Percentiles rank a stretch among this genome's conserved stretches.
phyloP scores from a whole-genome alignment of 2,329 filamentous ascomycete genomes.

The Apiospora aurea region DNA sequence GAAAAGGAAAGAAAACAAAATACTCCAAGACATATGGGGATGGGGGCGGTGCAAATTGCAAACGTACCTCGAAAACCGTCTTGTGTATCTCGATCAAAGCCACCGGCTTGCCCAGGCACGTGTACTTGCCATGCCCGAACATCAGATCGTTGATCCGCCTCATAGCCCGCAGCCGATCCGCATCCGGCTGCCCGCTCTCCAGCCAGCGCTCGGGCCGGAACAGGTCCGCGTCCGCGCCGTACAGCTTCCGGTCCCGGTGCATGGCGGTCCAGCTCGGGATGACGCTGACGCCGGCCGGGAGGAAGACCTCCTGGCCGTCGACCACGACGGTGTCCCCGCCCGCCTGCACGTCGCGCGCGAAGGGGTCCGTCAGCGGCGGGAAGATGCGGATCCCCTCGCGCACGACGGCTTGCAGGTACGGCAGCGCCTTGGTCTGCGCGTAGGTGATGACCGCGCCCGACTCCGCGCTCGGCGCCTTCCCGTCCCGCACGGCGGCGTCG shows the following conservation, averaged over 20 bases:
- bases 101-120: conserved; percentile 49
- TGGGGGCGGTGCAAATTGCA: not conserved
- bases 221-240: conserved; percentile 26
- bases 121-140: conserved; percentile 46
- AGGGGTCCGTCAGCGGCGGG: conserved; percentile 26
- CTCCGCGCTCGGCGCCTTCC: conserved; percentile 39
- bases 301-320: conserved; percentile 22
- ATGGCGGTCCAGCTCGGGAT: conserved; percentile 25
- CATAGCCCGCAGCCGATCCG: conserved; percentile 38
- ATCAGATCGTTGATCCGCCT: conserved; percentile 43
- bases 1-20: too few relatives aligned
- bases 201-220: conserved; percentile 30
- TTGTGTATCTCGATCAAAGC: conserved; percentile 51
- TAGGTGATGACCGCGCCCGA: conserved; percentile 33
- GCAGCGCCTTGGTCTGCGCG: not conserved
- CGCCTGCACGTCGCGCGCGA: conserved; percentile 25
- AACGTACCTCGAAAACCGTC: conserved; percentile 42
- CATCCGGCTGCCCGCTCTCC: not conserved
- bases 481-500: conserved; percentile 39
- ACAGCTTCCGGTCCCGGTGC: conserved; percentile 24
- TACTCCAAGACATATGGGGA: not conserved
- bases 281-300: conserved; percentile 26
- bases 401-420: conserved; percentile 26
- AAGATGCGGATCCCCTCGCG: conserved; percentile 28
- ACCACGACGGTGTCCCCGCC: conserved; percentile 27